Evolutionary conservation across 805 yeast species (phyloP).

Genomic region (Candida manassasensis): DNA sequence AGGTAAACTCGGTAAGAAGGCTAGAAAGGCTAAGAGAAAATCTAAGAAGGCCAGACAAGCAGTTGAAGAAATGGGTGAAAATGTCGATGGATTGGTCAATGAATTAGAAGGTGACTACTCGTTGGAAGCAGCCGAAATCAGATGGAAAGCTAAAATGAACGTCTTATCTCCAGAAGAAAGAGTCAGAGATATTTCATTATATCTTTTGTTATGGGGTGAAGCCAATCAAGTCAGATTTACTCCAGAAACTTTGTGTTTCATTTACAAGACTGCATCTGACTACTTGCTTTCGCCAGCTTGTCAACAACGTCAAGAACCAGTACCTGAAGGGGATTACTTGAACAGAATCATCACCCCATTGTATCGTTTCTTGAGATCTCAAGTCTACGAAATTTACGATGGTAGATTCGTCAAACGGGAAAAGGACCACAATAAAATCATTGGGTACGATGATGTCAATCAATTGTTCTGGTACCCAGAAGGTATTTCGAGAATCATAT

Average conservation of each 20-base stretch:
- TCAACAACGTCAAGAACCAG: conserved; percentile 79
- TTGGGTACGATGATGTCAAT: conserved; percentile 97
- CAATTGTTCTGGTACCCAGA: conserved; percentile 99
- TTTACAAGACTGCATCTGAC: conserved; percentile 92
- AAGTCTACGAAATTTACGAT: conserved; percentile 75
- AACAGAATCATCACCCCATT: conserved; percentile 91
- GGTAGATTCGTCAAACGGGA: conserved; percentile 84
- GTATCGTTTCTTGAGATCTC: conserved; percentile 72
- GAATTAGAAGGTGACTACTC: conserved; percentile 83
- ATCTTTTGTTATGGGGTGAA: conserved; percentile 82
- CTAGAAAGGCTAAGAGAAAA: conserved; percentile 75
- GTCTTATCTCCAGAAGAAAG: conserved; percentile 67
- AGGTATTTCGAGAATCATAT: conserved; percentile 88
- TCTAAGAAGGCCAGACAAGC: conserved; percentile 73
- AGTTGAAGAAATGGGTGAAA: conserved; percentile 60
- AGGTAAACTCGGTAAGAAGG: conserved; percentile 73
- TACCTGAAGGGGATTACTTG: conserved; percentile 86
- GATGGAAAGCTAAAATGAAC: conserved; percentile 84
- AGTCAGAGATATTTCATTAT: conserved; percentile 73
- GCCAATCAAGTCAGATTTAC: conserved; percentile 93
- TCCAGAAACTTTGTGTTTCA: conserved; percentile 84
- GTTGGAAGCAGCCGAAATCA: conserved; percentile 74
- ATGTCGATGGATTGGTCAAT: conserved; percentile 55
- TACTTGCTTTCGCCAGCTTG: conserved; percentile 85
- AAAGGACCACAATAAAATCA: conserved; percentile 72